Conservation (phyloP, 768 basidiomycete genomes). For the Boletus sp. region DNA sequence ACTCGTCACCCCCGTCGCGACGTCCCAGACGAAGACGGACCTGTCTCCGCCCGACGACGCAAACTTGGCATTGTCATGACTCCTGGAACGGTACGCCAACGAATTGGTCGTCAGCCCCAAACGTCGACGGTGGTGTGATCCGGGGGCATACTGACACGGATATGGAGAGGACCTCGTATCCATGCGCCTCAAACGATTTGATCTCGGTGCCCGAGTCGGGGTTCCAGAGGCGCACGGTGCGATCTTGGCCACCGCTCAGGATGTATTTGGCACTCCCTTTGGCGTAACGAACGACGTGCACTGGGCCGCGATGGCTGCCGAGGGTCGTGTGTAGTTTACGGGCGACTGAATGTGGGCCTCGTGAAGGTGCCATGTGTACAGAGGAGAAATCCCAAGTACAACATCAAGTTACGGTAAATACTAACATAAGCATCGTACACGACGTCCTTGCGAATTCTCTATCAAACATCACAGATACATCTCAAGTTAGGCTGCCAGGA, state of each 20-base stretch:
- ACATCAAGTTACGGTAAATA: background rate
- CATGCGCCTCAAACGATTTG: slow-evolving; percentile 87
- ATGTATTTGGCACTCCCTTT: slow-evolving; percentile 85
- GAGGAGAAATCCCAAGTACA: background rate
- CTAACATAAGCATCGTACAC: background rate
- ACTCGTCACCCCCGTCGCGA: slow-evolving; percentile 79
- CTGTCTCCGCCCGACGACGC: slow-evolving; percentile 94
- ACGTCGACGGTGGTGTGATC: background rate
- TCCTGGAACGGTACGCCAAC: slow-evolving; percentile 37
- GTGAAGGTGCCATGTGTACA: slow-evolving; percentile 47
- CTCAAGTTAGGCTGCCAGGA: background rate
- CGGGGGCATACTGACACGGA: slow-evolving; percentile 60
- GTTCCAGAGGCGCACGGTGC: slow-evolving; percentile 89
- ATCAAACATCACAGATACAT: background rate
- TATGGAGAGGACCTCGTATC: slow-evolving; percentile 91
- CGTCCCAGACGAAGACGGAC: slow-evolving; percentile 94
- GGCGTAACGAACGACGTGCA: slow-evolving; percentile 90
- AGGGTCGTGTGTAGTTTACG: slow-evolving; percentile 64
- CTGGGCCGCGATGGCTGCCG: slow-evolving; percentile 71
- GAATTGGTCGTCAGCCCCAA: background rate
- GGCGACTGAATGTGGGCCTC: slow-evolving; percentile 50
- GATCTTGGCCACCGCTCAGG: slow-evolving; percentile 91
- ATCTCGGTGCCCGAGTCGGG: slow-evolving; percentile 82
- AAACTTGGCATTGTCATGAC: slow-evolving; percentile 92
- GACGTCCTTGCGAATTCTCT: background rate